phyloP scores from a whole-genome alignment of 495 filamentous ascomycete genomes.

The Sabuloglossum arenarium region DNA sequence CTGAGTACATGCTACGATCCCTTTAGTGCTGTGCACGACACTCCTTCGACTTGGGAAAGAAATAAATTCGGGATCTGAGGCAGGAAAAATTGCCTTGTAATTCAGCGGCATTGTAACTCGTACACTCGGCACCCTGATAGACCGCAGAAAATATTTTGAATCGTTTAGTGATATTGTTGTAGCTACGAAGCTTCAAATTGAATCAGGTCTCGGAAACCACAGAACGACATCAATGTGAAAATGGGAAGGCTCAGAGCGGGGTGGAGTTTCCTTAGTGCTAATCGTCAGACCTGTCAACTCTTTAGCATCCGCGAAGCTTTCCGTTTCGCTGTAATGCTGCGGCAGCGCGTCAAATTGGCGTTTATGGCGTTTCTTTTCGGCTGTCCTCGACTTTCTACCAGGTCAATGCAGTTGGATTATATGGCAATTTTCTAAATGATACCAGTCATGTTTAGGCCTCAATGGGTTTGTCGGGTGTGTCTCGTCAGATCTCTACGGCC shows the following conservation, averaged over 20 bases:
- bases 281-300: neutral
- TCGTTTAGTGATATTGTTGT: no score
- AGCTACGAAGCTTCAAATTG: no score
- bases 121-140: no score
- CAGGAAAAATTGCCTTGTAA: conserved; percentile 38
- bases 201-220: no score
- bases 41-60: conserved; percentile 72
- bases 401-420: no score
- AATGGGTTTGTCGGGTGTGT: neutral
- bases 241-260: neutral
- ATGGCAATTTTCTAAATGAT: neutral
- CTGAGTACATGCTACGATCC: conserved; percentile 82
- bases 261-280: neutral
- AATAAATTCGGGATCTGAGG: conserved; percentile 35
- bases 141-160: no score
- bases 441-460: neutral
- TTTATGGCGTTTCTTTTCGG: neutral
- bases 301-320: neutral
- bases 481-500: neutral
- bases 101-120: conserved; percentile 34
- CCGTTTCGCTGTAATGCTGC: neutral
- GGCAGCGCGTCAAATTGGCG: neutral
- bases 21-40: conserved; percentile 80
- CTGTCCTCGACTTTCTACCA: neutral
- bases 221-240: neutral